These are phyloP conservation scores for Cladophialophora immunda DNA, from an alignment of 2,329 filamentous ascomycete species.

Conservation along the genomic window DNA sequence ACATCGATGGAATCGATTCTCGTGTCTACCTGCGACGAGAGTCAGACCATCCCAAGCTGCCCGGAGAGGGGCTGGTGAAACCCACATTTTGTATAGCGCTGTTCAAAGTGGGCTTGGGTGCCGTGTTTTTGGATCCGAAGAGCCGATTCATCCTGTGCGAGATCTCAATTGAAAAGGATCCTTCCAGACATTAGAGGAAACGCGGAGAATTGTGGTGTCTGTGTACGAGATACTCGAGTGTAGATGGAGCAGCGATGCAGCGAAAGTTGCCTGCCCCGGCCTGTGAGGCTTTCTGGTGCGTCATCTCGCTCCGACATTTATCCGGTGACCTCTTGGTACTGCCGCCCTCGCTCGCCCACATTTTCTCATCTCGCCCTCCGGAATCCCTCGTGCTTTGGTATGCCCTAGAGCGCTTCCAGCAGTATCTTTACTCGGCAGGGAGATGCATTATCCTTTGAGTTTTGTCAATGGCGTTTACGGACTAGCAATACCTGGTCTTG, in stretches of 20 bases:
- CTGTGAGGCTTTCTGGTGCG: background rate
- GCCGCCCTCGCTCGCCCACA: background rate
- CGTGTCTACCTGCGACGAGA: slow-evolving; percentile 70
- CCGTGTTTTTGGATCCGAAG: slow-evolving; percentile 86
- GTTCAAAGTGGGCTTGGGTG: slow-evolving; percentile 87
- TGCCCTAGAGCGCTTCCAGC: too few species aligned
- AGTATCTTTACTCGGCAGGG: background rate
- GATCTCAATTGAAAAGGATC: background rate
- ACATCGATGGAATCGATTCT: slow-evolving; percentile 89
- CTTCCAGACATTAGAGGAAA: background rate
- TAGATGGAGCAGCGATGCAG: background rate
- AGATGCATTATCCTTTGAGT: too few species aligned
- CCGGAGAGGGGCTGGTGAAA: slow-evolving; percentile 21
- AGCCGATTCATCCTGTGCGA: slow-evolving; percentile 68
- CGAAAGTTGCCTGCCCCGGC: background rate
- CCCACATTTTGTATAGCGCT: slow-evolving; percentile 81
- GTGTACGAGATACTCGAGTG: background rate
- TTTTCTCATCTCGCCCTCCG: background rate
- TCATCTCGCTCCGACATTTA: slow-evolving; percentile 14
- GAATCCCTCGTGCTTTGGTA: too few species aligned
- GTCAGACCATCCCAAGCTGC: slow-evolving; percentile 5
- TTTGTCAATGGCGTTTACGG: background rate
- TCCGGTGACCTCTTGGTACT: background rate
- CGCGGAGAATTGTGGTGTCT: background rate
- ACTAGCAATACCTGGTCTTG: background rate